A percentile compares a stretch with the other conserved stretches of the same genome.
These are phyloP conservation scores for Amaranthus tricolor DNA, from an alignment of 179 eudicot species.

Conservation along the genomic window DNA sequence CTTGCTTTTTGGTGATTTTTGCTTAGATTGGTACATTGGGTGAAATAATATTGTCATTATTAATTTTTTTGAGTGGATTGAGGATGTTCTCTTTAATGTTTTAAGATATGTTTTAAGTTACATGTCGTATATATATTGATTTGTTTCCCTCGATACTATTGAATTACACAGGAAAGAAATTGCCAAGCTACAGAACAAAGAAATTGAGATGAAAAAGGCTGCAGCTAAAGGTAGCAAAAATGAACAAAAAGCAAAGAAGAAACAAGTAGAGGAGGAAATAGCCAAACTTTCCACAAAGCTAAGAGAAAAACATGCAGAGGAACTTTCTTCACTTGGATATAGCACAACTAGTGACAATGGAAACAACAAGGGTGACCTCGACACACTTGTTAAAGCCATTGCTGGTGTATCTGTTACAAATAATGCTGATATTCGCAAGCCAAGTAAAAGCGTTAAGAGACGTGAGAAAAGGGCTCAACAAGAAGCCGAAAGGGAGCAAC, in stretches of 20 bases:
- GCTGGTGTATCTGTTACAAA: conserved; percentile 71
- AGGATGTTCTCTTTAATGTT: neutral
- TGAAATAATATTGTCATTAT: neutral
- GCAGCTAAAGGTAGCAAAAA: conserved; percentile 99
- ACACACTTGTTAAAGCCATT: conserved; percentile 73
- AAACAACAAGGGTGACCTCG: conserved; percentile 50
- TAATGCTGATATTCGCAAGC: conserved; percentile 63
- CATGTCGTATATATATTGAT: neutral
- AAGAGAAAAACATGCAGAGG: conserved; percentile 67
- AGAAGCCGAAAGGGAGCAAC: conserved; percentile 86
- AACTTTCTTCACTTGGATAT: conserved; percentile 76
- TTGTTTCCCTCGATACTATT: neutral
- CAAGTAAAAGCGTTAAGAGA: conserved; percentile 78
- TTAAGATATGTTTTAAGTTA: neutral
- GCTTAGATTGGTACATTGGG: neutral
- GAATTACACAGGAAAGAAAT: conserved; percentile 65
- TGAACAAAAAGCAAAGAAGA: conserved; percentile 92
- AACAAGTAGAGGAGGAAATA: conserved; percentile 84
- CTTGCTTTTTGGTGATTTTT: neutral
- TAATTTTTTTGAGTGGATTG: neutral
- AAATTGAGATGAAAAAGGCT: conserved; percentile 74
- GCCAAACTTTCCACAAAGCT: conserved; percentile 61
- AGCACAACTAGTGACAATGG: conserved; percentile 33
- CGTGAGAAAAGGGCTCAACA: conserved; percentile 87
- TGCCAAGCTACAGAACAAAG: conserved; percentile 71